Evolutionary conservation across 2,329 filamentous ascomycete genomes (phyloP), one percentile per base, ranked within the genome.

Genomic region (Beauveria medogensis): DNA sequence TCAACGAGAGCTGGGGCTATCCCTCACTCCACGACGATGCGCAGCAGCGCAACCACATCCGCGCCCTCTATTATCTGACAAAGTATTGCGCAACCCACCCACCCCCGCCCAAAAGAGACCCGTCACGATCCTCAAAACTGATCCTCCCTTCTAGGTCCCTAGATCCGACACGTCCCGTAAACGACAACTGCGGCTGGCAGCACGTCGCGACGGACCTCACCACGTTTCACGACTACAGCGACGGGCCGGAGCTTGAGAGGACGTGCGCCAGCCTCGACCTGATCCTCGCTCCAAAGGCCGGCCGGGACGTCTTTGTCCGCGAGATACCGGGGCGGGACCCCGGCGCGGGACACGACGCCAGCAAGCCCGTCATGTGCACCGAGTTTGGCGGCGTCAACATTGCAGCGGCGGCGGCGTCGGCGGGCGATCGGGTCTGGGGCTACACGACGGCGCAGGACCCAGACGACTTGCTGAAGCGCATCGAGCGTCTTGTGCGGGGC

Each of bases 131-230:
- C 34, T 14, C 5, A 37, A 14, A 4, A 5, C 34, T 37, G 14
- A 37, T 14, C 14, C 34, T 37, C 34, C 34, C 12, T 10, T 37
- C 12, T 10, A 74, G 73, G 59, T 78, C 78, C 0, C 76, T 89
- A 2, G 86, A 89, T 64, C 77, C 82, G 1, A 87, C 82, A 0
- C 74, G 86, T 6, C 84, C 84, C 18, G 78, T 89, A 67, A 89
- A 89, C 67, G 86, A 89, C 70, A 89, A 89, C 70, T 89, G 86
- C 65, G 86, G 86, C 40, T 89, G 86, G 86, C 85, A 89, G 67
- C 85, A 88, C 64, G 84, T 88, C 6, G 66, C 77, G 5, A 37
- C 34, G 12, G 34, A 37, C 12, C 34, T 37, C 34, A 37, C 34
- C 34, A 37, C 34, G 34, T 37, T 37, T 37, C 34, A 37, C 34